phyloP scores from a whole-genome alignment of 2,329 filamentous ascomycete species.

The Ramularia endophylla region DNA sequence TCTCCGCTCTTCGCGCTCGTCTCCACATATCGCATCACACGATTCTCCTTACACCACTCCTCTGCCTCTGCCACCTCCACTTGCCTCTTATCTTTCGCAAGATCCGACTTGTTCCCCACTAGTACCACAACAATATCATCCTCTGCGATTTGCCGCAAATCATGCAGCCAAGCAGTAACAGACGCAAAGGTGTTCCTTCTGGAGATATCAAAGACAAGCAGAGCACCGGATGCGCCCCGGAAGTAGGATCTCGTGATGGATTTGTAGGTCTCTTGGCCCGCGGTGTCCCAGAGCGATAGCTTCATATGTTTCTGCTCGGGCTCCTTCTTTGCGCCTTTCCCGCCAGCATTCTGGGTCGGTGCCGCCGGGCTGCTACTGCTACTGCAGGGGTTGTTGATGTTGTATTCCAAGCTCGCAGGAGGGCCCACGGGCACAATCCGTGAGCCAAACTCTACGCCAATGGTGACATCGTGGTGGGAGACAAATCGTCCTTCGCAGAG shows the following conservation, averaged over 20 bases:
- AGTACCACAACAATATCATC: slow-evolving; percentile 91
- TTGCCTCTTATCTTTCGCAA: slow-evolving; percentile 69
- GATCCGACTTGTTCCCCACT: slow-evolving; percentile 91
- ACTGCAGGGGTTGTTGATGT: slow-evolving; percentile 46
- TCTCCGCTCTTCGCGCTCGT: slow-evolving; percentile 94
- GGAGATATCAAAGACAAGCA: slow-evolving; percentile 94
- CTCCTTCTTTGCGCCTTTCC: slow-evolving; percentile 26
- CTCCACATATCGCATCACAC: slow-evolving; percentile 89
- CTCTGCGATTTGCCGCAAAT: slow-evolving; percentile 90
- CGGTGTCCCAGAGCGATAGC: slow-evolving; percentile 89
- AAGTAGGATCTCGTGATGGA: slow-evolving; percentile 93
- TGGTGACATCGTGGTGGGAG: slow-evolving; percentile 91
- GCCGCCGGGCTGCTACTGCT: slow-evolving; percentile 19
- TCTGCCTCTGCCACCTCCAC: slow-evolving; percentile 79
- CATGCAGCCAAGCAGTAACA: slow-evolving; percentile 88
- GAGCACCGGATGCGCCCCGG: slow-evolving; percentile 67
- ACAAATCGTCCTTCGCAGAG: slow-evolving; percentile 96
- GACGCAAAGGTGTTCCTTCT: slow-evolving; percentile 78
- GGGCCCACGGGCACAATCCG: slow-evolving; percentile 87
- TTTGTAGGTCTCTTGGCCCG: slow-evolving; percentile 96
- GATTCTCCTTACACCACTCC: slow-evolving; percentile 80
- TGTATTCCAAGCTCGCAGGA: slow-evolving; percentile 59
- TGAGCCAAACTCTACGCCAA: slow-evolving; percentile 93
- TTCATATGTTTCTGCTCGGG: slow-evolving; percentile 74
- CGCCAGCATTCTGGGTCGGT: slow-evolving; percentile 14